phyloP scores from a whole-genome alignment of 148 eudicot genomes.

The Silene conica region DNA sequence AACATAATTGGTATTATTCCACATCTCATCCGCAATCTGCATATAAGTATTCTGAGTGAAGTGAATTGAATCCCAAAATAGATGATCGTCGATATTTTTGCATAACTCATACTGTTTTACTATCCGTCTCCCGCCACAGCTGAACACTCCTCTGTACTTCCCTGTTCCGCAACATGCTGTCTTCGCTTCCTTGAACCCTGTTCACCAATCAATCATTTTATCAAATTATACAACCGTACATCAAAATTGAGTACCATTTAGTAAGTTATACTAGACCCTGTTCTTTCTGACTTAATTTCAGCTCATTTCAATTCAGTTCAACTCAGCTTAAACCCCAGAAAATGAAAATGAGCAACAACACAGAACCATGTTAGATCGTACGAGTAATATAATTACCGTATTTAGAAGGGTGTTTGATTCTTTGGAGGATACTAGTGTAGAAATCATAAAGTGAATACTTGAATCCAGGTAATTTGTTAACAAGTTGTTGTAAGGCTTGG shows the following conservation, averaged over 20 bases:
- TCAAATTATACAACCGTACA: too few species aligned
- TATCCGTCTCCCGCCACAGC: constrained; percentile 54
- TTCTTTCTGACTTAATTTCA: too few species aligned
- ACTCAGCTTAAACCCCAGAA: too few species aligned
- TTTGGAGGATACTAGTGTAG: constrained; percentile 22
- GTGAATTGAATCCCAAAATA: constrained; percentile 42
- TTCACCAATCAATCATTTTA: background rate
- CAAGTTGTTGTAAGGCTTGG: constrained; percentile 20
- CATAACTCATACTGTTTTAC: constrained; percentile 32
- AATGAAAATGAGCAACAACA: too few species aligned
- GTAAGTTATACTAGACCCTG: too few species aligned
- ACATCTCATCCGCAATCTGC: constrained; percentile 35
- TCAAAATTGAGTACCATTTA: too few species aligned
- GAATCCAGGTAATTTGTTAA: constrained; percentile 32
- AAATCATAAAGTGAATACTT: constrained; percentile 32
- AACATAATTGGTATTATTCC: constrained; percentile 20
- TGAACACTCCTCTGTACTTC: constrained; percentile 34
- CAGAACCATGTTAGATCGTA: too few species aligned
- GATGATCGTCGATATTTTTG: constrained; percentile 22
- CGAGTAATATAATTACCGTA: constrained; percentile 28
- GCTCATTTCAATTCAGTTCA: too few species aligned
- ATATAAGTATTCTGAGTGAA: constrained; percentile 31
- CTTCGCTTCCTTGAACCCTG: constrained; percentile 42
- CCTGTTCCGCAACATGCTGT: constrained; percentile 65
- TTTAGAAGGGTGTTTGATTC: constrained; percentile 33